Conservation (phyloP, 2,329 filamentous ascomycete species). For the Paracoccidioides lutzii region DNA sequence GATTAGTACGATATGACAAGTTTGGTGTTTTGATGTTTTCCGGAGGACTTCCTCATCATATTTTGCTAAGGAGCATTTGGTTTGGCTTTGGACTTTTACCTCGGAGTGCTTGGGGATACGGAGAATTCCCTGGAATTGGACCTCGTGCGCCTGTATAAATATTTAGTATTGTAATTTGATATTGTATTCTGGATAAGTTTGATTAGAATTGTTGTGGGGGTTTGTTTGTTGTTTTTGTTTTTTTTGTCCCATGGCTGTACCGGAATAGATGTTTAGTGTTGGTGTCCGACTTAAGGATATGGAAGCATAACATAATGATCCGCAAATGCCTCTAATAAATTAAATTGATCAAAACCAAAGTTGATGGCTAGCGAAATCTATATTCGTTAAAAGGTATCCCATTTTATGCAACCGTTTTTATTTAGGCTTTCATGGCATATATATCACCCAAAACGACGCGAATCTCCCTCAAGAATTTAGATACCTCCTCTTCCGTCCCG, state of each 20-base stretch:
- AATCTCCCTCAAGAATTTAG: slow-evolving; percentile 60
- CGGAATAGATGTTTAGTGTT: too few relatives aligned
- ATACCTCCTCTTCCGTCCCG: slow-evolving; percentile 77
- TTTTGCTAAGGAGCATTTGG: neutral
- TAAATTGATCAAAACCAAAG: neutral
- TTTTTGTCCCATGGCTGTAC: neutral
- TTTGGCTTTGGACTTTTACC: neutral
- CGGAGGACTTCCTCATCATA: neutral
- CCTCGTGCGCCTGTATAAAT: neutral
- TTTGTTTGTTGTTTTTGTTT: neutral
- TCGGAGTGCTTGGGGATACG: neutral
- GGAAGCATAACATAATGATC: too few relatives aligned
- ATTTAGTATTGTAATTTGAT: neutral
- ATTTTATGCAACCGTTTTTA: neutral
- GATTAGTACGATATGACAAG: neutral
- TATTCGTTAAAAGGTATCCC: neutral
- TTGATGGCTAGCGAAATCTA: neutral
- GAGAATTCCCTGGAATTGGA: neutral
- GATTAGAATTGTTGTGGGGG: neutral
- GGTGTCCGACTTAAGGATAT: too few relatives aligned
- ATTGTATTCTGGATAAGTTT: neutral
- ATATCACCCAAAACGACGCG: slow-evolving; percentile 38
- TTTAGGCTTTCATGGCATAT: slow-evolving; percentile 18
- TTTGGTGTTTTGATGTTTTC: neutral
- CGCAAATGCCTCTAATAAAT: too few relatives aligned